A percentile compares a stretch with the other conserved stretches of the same genome.
Conservation (phyloP, 345 rosid species). For the Syzygium aqueum region DNA sequence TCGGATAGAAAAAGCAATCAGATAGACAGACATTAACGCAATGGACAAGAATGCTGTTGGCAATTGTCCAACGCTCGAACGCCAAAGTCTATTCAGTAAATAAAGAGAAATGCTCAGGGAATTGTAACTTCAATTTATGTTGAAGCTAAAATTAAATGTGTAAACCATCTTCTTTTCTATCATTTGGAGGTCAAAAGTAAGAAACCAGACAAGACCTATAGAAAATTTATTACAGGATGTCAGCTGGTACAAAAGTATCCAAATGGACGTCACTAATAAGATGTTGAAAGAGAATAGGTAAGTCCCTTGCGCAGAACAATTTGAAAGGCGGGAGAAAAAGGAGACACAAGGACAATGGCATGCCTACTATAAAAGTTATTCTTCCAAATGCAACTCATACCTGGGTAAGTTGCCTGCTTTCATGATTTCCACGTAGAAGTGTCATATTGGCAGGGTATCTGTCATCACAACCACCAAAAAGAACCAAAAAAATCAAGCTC, state of each 20-base stretch:
- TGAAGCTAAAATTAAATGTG: background rate
- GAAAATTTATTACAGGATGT: background rate
- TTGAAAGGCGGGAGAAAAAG: background rate
- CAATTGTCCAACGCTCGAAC: background rate
- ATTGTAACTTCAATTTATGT: background rate
- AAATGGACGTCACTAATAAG: background rate
- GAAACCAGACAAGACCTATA: background rate
- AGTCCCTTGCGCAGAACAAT: background rate
- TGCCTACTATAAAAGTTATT: background rate
- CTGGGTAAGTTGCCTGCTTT: slow-evolving; percentile 99
- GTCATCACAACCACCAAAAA: slow-evolving; percentile 8
- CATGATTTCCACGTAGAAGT: slow-evolving; percentile 98
- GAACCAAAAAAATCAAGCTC: background rate
- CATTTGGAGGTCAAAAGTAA: background rate
- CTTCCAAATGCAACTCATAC: slow-evolving; percentile 19
- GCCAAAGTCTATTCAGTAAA: background rate
- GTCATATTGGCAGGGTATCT: slow-evolving; percentile 98
- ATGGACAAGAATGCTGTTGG: background rate
- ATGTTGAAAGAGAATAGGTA: background rate
- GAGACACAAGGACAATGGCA: background rate
- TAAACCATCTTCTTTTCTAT: background rate
- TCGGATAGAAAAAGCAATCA: background rate
- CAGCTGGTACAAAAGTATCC: background rate
- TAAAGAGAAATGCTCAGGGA: background rate
- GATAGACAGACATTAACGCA: background rate